Percentiles rank a stretch among this genome's conserved stretches.
Evolutionary conservation across 805 yeast species (phyloP).

Genomic region (Starmerella apis): DNA sequence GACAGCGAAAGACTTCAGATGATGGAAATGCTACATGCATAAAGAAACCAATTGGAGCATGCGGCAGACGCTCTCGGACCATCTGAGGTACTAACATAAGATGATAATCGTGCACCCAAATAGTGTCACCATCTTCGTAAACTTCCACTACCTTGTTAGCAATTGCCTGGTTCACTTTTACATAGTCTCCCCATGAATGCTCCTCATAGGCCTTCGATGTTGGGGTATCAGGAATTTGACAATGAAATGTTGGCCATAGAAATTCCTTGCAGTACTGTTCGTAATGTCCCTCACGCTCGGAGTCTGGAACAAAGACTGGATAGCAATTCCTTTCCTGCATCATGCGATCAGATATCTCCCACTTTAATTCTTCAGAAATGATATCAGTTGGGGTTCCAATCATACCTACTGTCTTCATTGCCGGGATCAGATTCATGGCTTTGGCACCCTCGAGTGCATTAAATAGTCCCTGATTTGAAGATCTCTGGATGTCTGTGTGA

Average conservation of each 20-base stretch:
- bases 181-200: slow-evolving; percentile 84
- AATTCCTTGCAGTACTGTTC: slow-evolving; percentile 86
- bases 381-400: slow-evolving; percentile 84
- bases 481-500: slow-evolving; percentile 49
- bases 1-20: slow-evolving; percentile 85
- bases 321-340: slow-evolving; percentile 40
- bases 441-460: slow-evolving; percentile 66
- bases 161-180: slow-evolving; percentile 58
- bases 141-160: slow-evolving; percentile 63
- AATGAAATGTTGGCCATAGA: slow-evolving; percentile 89
- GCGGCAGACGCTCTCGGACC: slow-evolving; percentile 64
- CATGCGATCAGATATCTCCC: slow-evolving; percentile 40
- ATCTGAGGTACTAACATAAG: slow-evolving; percentile 73
- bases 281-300: slow-evolving; percentile 81
- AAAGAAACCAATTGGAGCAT: slow-evolving; percentile 83
- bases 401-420: slow-evolving; percentile 75
- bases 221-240: slow-evolving; percentile 92
- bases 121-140: slow-evolving; percentile 63
- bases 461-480: slow-evolving; percentile 80
- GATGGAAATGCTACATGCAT: slow-evolving; percentile 93
- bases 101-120: slow-evolving; percentile 95
- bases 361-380: slow-evolving; percentile 48
- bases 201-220: slow-evolving; percentile 90
- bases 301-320: slow-evolving; percentile 65
- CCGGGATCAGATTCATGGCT: slow-evolving; percentile 30